Base-by-base conservation (phyloP, 2,329 filamentous ascomycete genomes). In the Blastomyces percursus region DNA sequence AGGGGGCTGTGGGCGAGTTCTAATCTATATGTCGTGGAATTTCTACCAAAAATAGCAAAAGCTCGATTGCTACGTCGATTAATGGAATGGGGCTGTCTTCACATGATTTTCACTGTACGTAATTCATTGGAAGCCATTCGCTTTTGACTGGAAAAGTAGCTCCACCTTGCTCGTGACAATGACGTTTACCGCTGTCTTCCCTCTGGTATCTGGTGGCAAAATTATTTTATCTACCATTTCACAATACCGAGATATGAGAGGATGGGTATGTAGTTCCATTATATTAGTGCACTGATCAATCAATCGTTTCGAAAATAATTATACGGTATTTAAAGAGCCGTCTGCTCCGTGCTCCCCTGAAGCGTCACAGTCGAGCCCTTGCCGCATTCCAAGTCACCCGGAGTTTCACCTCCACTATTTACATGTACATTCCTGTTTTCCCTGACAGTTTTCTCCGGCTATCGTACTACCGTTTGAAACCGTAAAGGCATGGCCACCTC, bases 1-100 rank as follows among this genome's bases (percentile, higher is more conserved):
- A 78, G 19, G 65, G 65, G 51, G 42, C 62, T 42, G 48, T 55
- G 35, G 63, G 59, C 24, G 72, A 63, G n/a, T 42, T 32, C 14
- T 46, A 59, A 48, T 30, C 5, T 35, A 19, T 14, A 24, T 46
- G 21, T 58, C 5, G 38, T 46, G 35, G 24, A 30, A 42, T 42
- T 32, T 51, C 11, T 27, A 44, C 38, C 42, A 44, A 58, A 58
- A 46, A 48, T n/a, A 19, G 3, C 16, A 59, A 59, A 59, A 42
- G 35, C n/a, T 27, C n/a, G 19, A 42, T 57, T 42, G 11, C 14
- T 57, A 35, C 19, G 14, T 57, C 11, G 35, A 55, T n/a, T 35
- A 32, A 32, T 55, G 19, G 27, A 32, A 55, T 16, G 52, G 35
- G 32, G 16, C 52, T 55, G 30, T 19, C 27, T 52, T 19, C 27